Evolutionary conservation across 129 eudicot species (phyloP).

Genomic region (Flaveria trinervia): DNA sequence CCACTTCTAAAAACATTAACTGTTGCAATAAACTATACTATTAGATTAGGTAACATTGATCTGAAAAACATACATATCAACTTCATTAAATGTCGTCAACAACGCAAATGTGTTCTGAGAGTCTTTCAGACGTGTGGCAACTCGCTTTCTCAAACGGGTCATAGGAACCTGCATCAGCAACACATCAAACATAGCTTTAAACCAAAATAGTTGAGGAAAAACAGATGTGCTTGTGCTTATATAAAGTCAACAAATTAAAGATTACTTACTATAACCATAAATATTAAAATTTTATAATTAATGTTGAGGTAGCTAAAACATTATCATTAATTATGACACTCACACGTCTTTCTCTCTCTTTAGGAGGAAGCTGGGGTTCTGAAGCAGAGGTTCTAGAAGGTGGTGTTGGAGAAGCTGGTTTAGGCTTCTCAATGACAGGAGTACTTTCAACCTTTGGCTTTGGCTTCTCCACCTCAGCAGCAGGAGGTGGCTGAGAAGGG

Average conservation of each 20-base stretch:
- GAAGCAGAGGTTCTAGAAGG: slow-evolving; percentile 62
- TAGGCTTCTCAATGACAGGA: slow-evolving; percentile 54
- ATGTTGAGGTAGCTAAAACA: neutral
- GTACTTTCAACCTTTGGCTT: slow-evolving; percentile 56
- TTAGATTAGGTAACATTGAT: neutral
- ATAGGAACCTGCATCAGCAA: slow-evolving; percentile 68
- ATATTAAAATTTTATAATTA: no score
- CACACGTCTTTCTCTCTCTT: slow-evolving; percentile 95
- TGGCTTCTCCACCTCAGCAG: slow-evolving; percentile 44
- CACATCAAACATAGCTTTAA: neutral
- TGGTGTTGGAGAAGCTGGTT: slow-evolving; percentile 49
- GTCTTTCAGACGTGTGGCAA: slow-evolving; percentile 93
- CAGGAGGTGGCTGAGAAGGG: slow-evolving; percentile 46
- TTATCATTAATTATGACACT: slow-evolving; percentile 33
- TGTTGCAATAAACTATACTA: slow-evolving; percentile 18
- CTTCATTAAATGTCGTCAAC: slow-evolving; percentile 97
- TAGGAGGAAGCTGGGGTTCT: slow-evolving; percentile 83
- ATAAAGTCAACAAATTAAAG: neutral
- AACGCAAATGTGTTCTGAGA: slow-evolving; percentile 97
- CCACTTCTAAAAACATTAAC: slow-evolving; percentile 1
- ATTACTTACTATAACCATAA: neutral
- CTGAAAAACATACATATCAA: slow-evolving; percentile 67
- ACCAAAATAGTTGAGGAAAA: neutral
- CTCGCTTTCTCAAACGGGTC: slow-evolving; percentile 96
- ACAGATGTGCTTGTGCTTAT: neutral